A percentile compares a stretch with the other conserved stretches of the same genome.
Evolutionary conservation across 257 asterid species (phyloP).

Genomic region (Scutellaria baicalensis): DNA sequence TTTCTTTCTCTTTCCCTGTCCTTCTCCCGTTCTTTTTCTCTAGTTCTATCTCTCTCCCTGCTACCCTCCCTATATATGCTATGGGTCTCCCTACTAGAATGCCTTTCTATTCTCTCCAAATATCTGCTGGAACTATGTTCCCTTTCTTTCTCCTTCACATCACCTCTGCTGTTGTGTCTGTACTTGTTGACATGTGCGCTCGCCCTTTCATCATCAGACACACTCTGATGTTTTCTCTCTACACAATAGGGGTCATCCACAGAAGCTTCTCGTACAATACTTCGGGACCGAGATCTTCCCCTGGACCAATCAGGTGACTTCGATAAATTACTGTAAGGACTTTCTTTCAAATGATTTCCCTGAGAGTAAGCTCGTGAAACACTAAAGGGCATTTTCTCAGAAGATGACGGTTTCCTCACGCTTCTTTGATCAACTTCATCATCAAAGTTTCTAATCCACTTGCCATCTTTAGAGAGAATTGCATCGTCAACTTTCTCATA

Average conservation of each 20-base stretch:
- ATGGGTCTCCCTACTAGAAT: conserved; percentile 35
- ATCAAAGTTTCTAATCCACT: conserved; percentile 19
- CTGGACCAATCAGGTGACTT: conserved; percentile 56
- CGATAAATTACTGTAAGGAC: conserved; percentile 24
- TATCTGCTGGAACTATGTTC: conserved; percentile 55
- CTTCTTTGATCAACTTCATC: conserved; percentile 26
- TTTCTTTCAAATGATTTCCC: conserved; percentile 30
- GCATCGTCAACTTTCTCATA: conserved; percentile 10
- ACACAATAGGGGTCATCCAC: conserved; percentile 30
- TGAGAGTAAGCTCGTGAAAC: conserved; percentile 22
- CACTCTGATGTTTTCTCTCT: conserved; percentile 32
- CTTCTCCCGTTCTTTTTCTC: conserved; percentile 28
- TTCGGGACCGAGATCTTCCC: conserved; percentile 65
- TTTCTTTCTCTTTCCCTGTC: conserved; percentile 30
- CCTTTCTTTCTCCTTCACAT: conserved; percentile 38
- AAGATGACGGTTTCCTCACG: conserved; percentile 21
- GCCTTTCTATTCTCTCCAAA: conserved; percentile 33
- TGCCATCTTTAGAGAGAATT: conserved; percentile 13
- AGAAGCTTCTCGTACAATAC: conserved; percentile 46
- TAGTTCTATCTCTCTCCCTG: conserved; percentile 42
- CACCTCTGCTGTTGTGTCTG: conserved; percentile 43
- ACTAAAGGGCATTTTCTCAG: conserved; percentile 32
- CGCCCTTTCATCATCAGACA: conserved; percentile 44
- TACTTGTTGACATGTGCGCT: conserved; percentile 21
- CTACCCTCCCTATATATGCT: conserved; percentile 50